These are phyloP conservation scores for Hypocrella siamensis DNA, from an alignment of 2,329 filamentous ascomycete species.

Conservation along the genomic window DNA sequence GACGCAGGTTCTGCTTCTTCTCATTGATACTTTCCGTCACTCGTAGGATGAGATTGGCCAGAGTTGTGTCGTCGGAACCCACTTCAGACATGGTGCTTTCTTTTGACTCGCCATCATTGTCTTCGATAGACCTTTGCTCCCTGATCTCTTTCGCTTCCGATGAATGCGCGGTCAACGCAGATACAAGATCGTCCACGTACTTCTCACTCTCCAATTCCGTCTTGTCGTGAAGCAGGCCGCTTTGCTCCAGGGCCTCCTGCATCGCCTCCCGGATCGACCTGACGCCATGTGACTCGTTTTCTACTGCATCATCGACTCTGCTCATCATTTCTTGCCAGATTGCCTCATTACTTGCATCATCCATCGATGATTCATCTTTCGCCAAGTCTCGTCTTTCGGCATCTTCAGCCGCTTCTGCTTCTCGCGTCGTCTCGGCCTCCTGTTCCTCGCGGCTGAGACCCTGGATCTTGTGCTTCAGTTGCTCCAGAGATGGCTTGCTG, in stretches of 20 bases:
- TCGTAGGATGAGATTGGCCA: slow-evolving; percentile 35
- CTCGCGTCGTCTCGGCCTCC: slow-evolving; percentile 9
- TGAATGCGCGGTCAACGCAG: slow-evolving; percentile 25
- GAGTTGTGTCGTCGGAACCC: slow-evolving; percentile 8
- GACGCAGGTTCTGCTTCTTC: slow-evolving; percentile 22
- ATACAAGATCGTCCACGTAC: slow-evolving; percentile 34
- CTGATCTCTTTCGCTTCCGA: slow-evolving; percentile 10
- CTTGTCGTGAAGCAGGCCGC: slow-evolving; percentile 31
- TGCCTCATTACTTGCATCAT: slow-evolving; percentile 15
- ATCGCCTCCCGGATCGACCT: slow-evolving; percentile 36
- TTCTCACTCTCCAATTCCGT: slow-evolving; percentile 27
- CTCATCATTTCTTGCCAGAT: slow-evolving; percentile 39
- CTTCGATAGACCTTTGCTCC: slow-evolving; percentile 5
- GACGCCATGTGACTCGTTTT: slow-evolving; percentile 38
- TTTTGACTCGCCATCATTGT: slow-evolving; percentile 4
- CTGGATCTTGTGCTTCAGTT: slow-evolving; percentile 50
- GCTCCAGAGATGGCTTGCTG: slow-evolving; percentile 47
- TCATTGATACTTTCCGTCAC: slow-evolving; percentile 31
- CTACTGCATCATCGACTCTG: slow-evolving; percentile 39
- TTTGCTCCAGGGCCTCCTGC: slow-evolving; percentile 37
- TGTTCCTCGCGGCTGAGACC: slow-evolving; percentile 24
- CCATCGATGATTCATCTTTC: slow-evolving; percentile 6
- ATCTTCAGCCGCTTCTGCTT: slow-evolving; percentile 6
- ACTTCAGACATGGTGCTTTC: background rate
- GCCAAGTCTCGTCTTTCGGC: slow-evolving; percentile 10